These are phyloP conservation scores for Tylopilus felleus DNA, from an alignment of 768 basidiomycete genomes.

Conservation along the genomic window DNA sequence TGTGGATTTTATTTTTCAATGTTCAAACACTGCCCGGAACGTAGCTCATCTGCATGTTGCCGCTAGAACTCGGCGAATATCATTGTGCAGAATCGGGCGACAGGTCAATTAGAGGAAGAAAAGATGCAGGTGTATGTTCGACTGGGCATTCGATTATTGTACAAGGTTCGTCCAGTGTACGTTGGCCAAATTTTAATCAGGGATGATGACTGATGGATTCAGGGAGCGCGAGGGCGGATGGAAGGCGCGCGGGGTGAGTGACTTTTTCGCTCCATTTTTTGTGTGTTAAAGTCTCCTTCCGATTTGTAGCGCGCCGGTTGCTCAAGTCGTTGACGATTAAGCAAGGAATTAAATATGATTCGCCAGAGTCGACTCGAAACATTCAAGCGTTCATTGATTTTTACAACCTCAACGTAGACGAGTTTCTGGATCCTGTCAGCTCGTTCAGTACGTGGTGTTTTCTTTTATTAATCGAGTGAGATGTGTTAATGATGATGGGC, in stretches of 20 bases:
- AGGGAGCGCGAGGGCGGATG: slow-evolving; percentile 86
- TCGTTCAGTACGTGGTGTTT: slow-evolving; percentile 67
- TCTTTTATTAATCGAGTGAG: not conserved
- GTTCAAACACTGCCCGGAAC: not conserved
- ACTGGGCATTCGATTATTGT: slow-evolving; percentile 87
- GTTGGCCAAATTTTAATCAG: not conserved
- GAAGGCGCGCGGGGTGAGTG: slow-evolving; percentile 78
- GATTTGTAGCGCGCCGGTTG: slow-evolving; percentile 62
- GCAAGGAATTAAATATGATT: slow-evolving; percentile 91
- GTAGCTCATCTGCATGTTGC: not conserved
- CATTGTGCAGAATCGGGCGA: slow-evolving; percentile 91
- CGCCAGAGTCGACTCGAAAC: slow-evolving; percentile 76
- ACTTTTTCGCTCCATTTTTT: not conserved
- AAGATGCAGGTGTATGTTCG: slow-evolving; percentile 97
- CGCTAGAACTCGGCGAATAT: slow-evolving; percentile 93
- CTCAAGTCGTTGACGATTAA: slow-evolving; percentile 90
- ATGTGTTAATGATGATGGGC: not conserved
- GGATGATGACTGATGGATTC: not conserved
- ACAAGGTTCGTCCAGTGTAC: slow-evolving; percentile 53
- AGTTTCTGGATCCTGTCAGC: slow-evolving; percentile 77
- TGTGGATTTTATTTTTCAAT: slow-evolving; percentile 18
- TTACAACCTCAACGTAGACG: slow-evolving; percentile 77
- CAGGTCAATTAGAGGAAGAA: slow-evolving; percentile 92
- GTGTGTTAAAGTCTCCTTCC: slow-evolving; percentile 5
- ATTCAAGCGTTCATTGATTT: slow-evolving; percentile 89